Conservation (phyloP, 495 filamentous ascomycete species). For the Trichoderma asperelloides region DNA sequence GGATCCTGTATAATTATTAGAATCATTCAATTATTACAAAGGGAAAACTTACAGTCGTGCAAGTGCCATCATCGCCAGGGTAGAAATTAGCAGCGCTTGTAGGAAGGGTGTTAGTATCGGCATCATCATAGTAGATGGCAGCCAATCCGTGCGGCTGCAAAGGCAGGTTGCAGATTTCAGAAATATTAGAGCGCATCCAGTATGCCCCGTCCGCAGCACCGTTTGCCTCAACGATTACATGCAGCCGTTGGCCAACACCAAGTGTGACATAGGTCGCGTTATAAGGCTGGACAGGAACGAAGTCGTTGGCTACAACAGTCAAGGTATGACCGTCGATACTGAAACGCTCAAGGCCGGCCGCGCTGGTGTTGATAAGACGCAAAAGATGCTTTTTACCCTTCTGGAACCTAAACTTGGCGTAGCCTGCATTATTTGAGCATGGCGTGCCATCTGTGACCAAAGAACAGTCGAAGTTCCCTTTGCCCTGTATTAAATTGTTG, state of each 20-base stretch:
- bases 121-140: conserved; percentile 39
- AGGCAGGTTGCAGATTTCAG: conserved; percentile 32
- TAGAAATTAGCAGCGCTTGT: no score
- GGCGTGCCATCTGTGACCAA: conserved; percentile 28
- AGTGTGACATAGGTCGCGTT: conserved; percentile 45
- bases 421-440: conserved; percentile 35
- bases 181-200: conserved; percentile 41
- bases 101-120: conserved; percentile 21
- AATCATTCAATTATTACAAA: no score
- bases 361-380: conserved; percentile 35
- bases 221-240: conserved; percentile 34
- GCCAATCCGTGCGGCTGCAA: no score
- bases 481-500: conserved; percentile 48
- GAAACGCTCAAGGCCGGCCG: conserved; percentile 36
- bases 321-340: conserved; percentile 37
- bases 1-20: no score
- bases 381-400: conserved; percentile 41
- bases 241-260: conserved; percentile 37
- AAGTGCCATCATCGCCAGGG: no score
- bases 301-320: conserved; percentile 38
- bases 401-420: conserved; percentile 41
- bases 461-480: conserved; percentile 43
- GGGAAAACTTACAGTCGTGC: conserved; percentile 25
- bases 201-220: conserved; percentile 25
- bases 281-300: conserved; percentile 37